Percentiles rank a stretch among this genome's conserved stretches.
phyloP scores from a whole-genome alignment of 129 eudicot species.

The carrot (Daucus carota) region DH1_v3.0 NC_030383.2:61646001-61646500 shows the following conservation, averaged over 20 bases:
- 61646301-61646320: not conserved
- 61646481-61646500: slow-evolving; percentile 43
- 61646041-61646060: no score
- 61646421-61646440: slow-evolving; percentile 48
- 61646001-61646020: no score
- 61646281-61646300: not conserved
- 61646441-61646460: slow-evolving; percentile 53
- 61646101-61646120: no score
- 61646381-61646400: slow-evolving; percentile 51
- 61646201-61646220: not conserved
- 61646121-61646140: no score
- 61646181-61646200: not conserved
- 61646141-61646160: no score
- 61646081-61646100: no score
- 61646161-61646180: not conserved
- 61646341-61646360: slow-evolving; percentile 75
- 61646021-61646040: no score
- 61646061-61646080: no score
- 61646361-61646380: slow-evolving; percentile 53
- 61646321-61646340: slow-evolving; percentile 77
- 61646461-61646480: slow-evolving; percentile 34
- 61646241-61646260: not conserved
- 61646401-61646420: slow-evolving; percentile 67
- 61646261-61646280: not conserved
- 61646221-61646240: not conserved